Percentiles rank a stretch among this genome's conserved stretches.
Evolutionary conservation across 2,329 filamentous ascomycete species (phyloP).

Genomic region (Rutstroemia sydowiana): DNA sequence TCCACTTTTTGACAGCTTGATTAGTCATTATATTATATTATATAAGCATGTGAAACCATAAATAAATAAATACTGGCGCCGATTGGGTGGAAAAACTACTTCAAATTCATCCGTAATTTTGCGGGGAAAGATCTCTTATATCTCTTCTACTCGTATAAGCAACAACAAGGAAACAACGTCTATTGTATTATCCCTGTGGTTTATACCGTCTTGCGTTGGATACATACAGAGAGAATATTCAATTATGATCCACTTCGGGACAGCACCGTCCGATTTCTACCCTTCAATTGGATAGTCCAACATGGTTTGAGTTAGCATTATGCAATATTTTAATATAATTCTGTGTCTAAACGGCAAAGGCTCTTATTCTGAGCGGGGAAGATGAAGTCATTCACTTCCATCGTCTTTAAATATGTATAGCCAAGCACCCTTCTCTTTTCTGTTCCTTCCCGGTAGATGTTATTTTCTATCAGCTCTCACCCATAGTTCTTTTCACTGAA

Average conservation of each 20-base stretch:
- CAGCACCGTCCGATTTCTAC: not conserved
- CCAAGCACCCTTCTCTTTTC: not conserved
- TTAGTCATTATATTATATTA: too few relatives aligned
- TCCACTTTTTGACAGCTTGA: too few relatives aligned
- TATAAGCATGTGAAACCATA: not conserved
- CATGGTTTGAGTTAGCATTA: not conserved
- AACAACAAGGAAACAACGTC: not conserved
- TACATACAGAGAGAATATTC: not conserved
- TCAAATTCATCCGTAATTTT: not conserved
- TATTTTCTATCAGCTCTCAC: not conserved
- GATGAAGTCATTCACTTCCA: not conserved
- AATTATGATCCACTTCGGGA: not conserved
- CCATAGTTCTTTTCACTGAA: too few relatives aligned
- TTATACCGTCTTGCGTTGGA: too few relatives aligned
- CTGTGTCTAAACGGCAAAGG: not conserved
- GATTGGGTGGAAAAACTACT: not conserved
- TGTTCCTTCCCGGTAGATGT: not conserved
- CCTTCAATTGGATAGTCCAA: slow-evolving; percentile 1
- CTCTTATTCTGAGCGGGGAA: not conserved
- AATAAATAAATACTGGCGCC: not conserved
- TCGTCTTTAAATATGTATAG: not conserved
- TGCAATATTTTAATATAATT: not conserved
- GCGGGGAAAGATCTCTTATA: not conserved
- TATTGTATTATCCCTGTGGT: too few relatives aligned
- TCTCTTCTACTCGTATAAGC: not conserved